Evolutionary conservation across 2,329 filamentous ascomycete species (phyloP).

Genomic region (Aureobasidium mangrovei): DNA sequence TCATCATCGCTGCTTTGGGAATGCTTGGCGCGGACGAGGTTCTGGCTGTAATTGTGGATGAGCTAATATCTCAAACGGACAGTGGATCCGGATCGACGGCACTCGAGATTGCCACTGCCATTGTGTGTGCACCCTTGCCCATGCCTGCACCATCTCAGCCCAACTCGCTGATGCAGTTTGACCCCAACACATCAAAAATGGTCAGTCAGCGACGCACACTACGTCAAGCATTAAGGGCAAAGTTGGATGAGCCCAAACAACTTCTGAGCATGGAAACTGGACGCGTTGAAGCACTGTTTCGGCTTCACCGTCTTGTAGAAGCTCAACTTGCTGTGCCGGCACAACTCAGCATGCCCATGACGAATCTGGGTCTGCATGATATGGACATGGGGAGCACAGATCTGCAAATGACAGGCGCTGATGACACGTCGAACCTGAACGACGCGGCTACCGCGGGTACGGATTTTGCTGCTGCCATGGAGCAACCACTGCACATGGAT

Average conservation of each 20-base stretch:
- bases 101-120: slow-evolving; percentile 59
- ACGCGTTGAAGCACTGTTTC: slow-evolving; percentile 41
- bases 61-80: slow-evolving; percentile 55
- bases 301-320: slow-evolving; percentile 25
- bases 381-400: slow-evolving; percentile 21
- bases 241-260: slow-evolving; percentile 42
- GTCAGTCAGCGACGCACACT: slow-evolving; percentile 10
- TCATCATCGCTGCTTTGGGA: slow-evolving; percentile 52
- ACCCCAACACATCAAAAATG: not conserved
- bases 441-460: not conserved
- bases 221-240: slow-evolving; percentile 34
- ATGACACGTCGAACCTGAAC: not conserved
- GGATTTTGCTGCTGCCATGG: slow-evolving; percentile 8
- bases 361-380: slow-evolving; percentile 26
- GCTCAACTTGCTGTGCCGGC: slow-evolving; percentile 51
- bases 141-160: slow-evolving; percentile 28
- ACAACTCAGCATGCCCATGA: slow-evolving; percentile 31
- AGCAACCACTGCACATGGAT: slow-evolving; percentile 7
- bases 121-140: slow-evolving; percentile 57
- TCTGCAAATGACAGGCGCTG: not conserved
- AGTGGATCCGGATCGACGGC: slow-evolving; percentile 51
- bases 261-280: slow-evolving; percentile 51
- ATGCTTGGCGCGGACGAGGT: slow-evolving; percentile 55
- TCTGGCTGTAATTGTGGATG: slow-evolving; percentile 56
- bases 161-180: slow-evolving; percentile 13